Evolutionary conservation across 768 basidiomycete genomes (phyloP).

Genomic region (Russula compacta): DNA sequence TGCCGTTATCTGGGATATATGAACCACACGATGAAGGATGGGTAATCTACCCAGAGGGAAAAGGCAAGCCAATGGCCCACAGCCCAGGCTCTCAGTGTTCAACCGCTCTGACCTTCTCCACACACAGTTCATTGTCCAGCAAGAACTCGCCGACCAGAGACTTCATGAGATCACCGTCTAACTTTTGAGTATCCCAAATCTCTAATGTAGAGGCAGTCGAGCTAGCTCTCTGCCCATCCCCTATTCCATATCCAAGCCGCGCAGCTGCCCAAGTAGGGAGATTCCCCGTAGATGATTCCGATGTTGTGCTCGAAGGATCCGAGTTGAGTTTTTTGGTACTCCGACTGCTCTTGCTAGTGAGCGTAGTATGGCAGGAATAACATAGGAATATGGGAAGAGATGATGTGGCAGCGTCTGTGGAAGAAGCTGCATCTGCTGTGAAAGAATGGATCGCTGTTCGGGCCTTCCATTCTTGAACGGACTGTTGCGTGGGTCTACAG

Average conservation of each 20-base stretch:
- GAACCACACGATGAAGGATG: no score
- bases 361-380: conserved; percentile 52
- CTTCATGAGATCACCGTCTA: conserved; percentile 32
- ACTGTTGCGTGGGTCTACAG: conserved; percentile 51
- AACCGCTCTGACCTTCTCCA: no score
- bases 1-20: no score
- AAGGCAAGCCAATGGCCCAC: no score
- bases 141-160: conserved; percentile 33
- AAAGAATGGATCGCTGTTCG: conserved; percentile 63
- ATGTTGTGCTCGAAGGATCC: background rate
- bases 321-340: conserved; percentile 23
- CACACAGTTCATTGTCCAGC: conserved; percentile 23
- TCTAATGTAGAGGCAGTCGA: conserved; percentile 18
- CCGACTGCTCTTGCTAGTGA: conserved; percentile 50
- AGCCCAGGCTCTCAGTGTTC: no score
- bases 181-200: conserved; percentile 27
- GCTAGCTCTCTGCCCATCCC: background rate
- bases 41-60: no score
- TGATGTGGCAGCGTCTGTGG: background rate
- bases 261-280: conserved; percentile 23
- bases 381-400: conserved; percentile 41
- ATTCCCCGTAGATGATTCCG: background rate
- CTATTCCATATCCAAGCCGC: background rate
- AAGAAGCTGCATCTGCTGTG: conserved; percentile 20
- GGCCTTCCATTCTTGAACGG: conserved; percentile 64